Base-by-base conservation (phyloP, 2,329 filamentous ascomycete genomes). In the Cytospora chrysosperma region DNA sequence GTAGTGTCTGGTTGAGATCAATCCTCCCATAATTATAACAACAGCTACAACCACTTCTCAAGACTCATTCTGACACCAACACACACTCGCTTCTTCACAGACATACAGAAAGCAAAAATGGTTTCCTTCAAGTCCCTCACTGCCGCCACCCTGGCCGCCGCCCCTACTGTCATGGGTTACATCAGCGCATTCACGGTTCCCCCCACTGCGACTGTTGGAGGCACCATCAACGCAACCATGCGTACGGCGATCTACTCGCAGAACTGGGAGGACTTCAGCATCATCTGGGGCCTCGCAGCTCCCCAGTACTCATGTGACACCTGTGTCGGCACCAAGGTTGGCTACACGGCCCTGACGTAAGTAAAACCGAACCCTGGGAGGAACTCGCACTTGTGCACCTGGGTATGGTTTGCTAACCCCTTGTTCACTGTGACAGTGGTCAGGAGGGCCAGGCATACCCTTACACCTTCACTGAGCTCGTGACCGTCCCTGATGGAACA, bases 191-290 rank as follows among this genome's bases (percentile, higher is more conserved):
- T 75, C 27, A 64, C 26, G 6, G 68, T 68, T 10, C 72, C 73
- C 3, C 40, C 67, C 1, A 68, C 63, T 6, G 72, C 68, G 6
- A 61, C 55, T 3, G 70, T 71, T 50, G 74, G 73, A 3, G 28
- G 61, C 13, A 70, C 59, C 56, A 61, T 75, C 49, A 68, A 64
- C 3, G 71, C 65, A 17, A 72, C 68, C 10, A 60, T 75, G 24
- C 61, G 60, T 43, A 72, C 72, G 19, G 59, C 70, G 24, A 71
- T 70, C 67, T 75, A 74, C 70, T 64, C 72, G 49, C 72, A 75
- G 70, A 75, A 75, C 70, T 74, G 67, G 68, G 68, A 71, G 59
- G 73, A 75, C 68, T 75, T 70, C 65, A 64, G 69, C 54, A 71
- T 75, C 62, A 59, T 72, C 47, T 75, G 71, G 71, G 73, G 71